Evolutionary conservation across 2,329 filamentous ascomycete species (phyloP).

Genomic region (Clonostachys solani): DNA sequence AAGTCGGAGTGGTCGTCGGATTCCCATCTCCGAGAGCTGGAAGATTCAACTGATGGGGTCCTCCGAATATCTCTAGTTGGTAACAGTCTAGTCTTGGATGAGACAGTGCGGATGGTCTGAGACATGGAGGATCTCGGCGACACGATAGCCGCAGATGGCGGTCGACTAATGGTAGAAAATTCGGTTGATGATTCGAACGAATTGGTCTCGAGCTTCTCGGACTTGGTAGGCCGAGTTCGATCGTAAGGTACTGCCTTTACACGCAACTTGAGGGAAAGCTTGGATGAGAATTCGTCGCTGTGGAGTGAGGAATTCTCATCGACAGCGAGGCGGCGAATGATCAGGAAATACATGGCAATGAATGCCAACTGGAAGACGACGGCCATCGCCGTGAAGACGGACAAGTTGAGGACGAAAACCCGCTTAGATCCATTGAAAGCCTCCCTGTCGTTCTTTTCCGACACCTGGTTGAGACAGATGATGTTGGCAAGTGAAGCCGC

Average conservation of each 20-base stretch:
- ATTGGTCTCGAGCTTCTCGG: constrained; percentile 16
- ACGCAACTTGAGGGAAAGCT: constrained; percentile 18
- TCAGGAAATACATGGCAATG: constrained; percentile 36
- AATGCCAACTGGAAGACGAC: constrained; percentile 45
- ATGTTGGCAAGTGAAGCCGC: background rate
- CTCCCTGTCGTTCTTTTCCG: no score
- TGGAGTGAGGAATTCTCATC: constrained; percentile 14
- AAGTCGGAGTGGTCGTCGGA: no score
- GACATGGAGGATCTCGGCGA: constrained; percentile 2
- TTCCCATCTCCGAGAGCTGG: no score
- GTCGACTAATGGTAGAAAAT: background rate
- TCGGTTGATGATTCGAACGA: constrained; percentile 18
- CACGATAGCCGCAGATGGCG: background rate
- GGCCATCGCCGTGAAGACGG: constrained; percentile 38
- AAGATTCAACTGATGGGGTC: no score
- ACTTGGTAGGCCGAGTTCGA: constrained; percentile 21
- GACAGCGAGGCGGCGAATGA: constrained; percentile 20
- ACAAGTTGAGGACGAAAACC: constrained; percentile 34
- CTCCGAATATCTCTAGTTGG: no score
- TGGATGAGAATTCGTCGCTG: constrained; percentile 14
- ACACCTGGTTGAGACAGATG: background rate
- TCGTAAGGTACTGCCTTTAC: constrained; percentile 43
- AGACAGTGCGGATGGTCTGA: background rate
- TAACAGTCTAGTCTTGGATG: no score
- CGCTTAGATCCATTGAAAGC: background rate